Percentiles rank a stretch among this genome's conserved stretches.
These are phyloP conservation scores for Wickerhamomyces chaumierensis DNA, from an alignment of 805 yeast genomes.

Conservation along the genomic window DNA sequence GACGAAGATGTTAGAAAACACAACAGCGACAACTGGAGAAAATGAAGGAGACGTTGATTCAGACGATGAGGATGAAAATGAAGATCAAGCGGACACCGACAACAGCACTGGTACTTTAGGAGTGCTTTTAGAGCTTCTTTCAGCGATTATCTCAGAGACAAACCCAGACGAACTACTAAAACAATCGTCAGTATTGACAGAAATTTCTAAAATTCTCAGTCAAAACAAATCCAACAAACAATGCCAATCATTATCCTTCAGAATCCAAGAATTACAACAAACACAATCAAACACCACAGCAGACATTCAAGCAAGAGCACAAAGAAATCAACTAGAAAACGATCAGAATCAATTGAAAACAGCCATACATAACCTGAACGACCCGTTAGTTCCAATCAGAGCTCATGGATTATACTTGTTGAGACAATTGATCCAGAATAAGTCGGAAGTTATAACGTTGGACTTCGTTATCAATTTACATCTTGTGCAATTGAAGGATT, in stretches of 20 bases:
- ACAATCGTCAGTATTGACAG: constrained; percentile 16
- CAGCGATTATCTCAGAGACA: constrained; percentile 25
- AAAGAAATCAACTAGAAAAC: constrained; percentile 1
- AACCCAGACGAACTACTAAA: constrained; percentile 8
- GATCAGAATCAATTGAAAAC: constrained; percentile 34
- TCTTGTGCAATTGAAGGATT: constrained; percentile 53
- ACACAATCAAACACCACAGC: background rate
- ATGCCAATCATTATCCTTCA: constrained; percentile 6
- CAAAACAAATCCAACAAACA: constrained; percentile 8
- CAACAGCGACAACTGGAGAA: constrained; percentile 7
- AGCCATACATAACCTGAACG: constrained; percentile 61
- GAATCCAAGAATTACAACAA: constrained; percentile 11
- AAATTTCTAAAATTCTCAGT: constrained; percentile 18
- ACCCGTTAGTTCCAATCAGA: constrained; percentile 71
- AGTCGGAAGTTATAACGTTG: constrained; percentile 38
- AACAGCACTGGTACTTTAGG: constrained; percentile 10
- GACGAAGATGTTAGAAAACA: constrained; percentile 3
- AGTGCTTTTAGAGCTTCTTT: constrained; percentile 26
- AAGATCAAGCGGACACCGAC: constrained; percentile 16
- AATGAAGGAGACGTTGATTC: constrained; percentile 23
- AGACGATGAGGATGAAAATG: constrained; percentile 25
- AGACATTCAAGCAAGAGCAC: background rate
- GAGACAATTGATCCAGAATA: constrained; percentile 38
- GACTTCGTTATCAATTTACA: constrained; percentile 52
- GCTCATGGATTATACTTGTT: constrained; percentile 75